Evolutionary conservation across 495 filamentous ascomycete species (phyloP), one percentile per base, ranked within the genome.

Genomic region (Tetracladium setigerum): DNA sequence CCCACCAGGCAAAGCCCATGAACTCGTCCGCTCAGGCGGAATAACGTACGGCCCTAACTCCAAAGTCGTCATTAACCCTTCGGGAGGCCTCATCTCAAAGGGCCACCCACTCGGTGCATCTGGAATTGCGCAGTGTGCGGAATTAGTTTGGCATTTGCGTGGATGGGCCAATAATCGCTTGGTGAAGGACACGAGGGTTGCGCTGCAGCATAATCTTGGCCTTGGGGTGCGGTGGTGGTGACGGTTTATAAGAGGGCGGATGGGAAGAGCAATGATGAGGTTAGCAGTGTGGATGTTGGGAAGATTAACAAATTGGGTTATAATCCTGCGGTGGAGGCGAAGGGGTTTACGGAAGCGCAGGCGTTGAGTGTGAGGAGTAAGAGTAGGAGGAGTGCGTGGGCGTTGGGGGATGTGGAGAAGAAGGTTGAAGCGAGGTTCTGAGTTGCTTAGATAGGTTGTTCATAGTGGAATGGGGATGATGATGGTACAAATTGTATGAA

Each of bases 101-200:
- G 92, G 92, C 24, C 92, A 98, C 63, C 92, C 92, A 0, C 76
- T 98, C 9, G 92, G 92, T 5, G 92, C 92, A 0, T 92, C 86
- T 1, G 92, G 92, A 30, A 69, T 98, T 35, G 92, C 92, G 12
- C 92, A 98, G 67, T 95, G 90, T 58, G 88, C 92, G 2, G 92
- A 98, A 67, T 65, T 98, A 34, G 87, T 94, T 17, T 98, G 92
- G 92, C 92, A 98, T 53, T 70, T 98, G 59, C 72, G 92, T 38
- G 92, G 92, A 3, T 96, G 92, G 92, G 92, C 91, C 10, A 95
- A 89, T 58, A 96, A 98, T 67, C 74, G 92, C 19, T 66, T 79
- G 8, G 78, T 89, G 7, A 66, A 74, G 13, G 76, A 78, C 13
- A 87, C 89, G 0, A 73, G 64, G 39, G 79, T 74, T 35, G 85